A percentile compares a stretch with the other conserved stretches of the same genome.
Conservation (phyloP, 352 stramenopile genomes). For the Phytophthora meadii region DNA sequence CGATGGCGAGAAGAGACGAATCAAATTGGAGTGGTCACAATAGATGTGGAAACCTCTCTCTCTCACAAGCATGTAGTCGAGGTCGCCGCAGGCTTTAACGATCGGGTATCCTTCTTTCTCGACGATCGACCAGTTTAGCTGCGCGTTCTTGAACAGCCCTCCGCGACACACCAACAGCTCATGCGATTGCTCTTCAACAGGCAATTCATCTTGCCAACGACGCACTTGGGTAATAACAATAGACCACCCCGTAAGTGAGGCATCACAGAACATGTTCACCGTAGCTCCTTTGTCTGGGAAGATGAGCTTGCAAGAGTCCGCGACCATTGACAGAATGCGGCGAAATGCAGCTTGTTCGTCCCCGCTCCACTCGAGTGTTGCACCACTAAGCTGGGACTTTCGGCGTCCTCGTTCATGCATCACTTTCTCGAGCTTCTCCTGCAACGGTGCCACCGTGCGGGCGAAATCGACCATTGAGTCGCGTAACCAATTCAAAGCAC, state of each 20-base stretch:
- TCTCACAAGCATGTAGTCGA: conserved; percentile 10
- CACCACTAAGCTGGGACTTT: conserved; percentile 14
- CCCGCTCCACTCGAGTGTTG: conserved; percentile 8
- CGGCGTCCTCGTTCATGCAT: conserved; percentile 7
- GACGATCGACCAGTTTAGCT: conserved; percentile 17
- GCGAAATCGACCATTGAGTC: no score
- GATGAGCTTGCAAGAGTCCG: conserved; percentile 9
- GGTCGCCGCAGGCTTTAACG: conserved; percentile 9
- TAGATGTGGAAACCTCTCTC: conserved; percentile 15
- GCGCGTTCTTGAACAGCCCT: background rate
- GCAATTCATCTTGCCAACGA: conserved; percentile 2
- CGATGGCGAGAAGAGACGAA: conserved; percentile 10
- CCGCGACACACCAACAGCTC: conserved; percentile 16
- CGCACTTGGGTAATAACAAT: conserved; percentile 11
- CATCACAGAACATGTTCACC: conserved; percentile 14
- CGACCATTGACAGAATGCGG: conserved; percentile 5
- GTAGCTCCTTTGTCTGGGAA: conserved; percentile 9
- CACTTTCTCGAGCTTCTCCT: background rate
- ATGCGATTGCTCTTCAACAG: conserved; percentile 8
- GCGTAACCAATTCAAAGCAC: no score
- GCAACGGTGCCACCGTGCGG: no score
- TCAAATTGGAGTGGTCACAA: conserved; percentile 23
- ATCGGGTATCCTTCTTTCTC: conserved; percentile 19
- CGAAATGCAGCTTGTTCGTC: conserved; percentile 1
- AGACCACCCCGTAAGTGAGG: background rate